Conservation (phyloP, 2,329 filamentous ascomycete species). For the Raffaelea deltoideospora region DNA sequence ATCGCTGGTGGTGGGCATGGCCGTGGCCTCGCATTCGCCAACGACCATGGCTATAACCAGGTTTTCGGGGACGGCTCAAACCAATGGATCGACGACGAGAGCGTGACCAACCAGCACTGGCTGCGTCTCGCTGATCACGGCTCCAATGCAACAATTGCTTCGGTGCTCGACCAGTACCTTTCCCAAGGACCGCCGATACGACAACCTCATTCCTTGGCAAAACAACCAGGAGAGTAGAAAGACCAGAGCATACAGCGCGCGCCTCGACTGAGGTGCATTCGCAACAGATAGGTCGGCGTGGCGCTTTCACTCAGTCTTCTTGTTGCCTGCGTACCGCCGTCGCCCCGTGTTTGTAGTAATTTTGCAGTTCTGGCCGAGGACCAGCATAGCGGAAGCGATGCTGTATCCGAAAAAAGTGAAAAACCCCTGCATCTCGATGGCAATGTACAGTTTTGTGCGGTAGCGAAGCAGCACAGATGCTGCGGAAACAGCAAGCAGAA, state of each 20-base stretch:
- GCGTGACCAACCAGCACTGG: background rate
- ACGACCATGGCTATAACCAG: slow-evolving; percentile 24
- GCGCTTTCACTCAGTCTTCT: too few species aligned
- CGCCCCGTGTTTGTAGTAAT: too few species aligned
- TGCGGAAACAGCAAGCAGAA: slow-evolving; percentile 2
- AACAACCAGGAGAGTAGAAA: too few species aligned
- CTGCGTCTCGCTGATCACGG: background rate
- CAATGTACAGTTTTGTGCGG: slow-evolving; percentile 22
- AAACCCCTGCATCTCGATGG: slow-evolving; percentile 21
- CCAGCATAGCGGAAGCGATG: slow-evolving; percentile 2
- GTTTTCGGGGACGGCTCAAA: slow-evolving; percentile 25
- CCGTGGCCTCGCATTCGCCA: slow-evolving; percentile 20
- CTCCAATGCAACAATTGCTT: background rate
- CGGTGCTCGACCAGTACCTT: background rate
- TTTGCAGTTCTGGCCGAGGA: too few species aligned
- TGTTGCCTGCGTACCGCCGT: too few species aligned
- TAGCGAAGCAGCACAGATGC: slow-evolving; percentile 14
- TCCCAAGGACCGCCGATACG: too few species aligned
- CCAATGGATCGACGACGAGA: slow-evolving; percentile 22
- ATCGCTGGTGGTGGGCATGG: background rate
- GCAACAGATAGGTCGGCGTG: too few species aligned
- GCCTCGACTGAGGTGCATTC: too few species aligned
- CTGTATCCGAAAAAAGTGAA: slow-evolving; percentile 14
- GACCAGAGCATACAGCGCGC: too few species aligned
- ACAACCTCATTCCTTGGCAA: too few species aligned